Conservation (phyloP, 2,329 filamentous ascomycete genomes). For the Neopestalotiopsis sp. region DNA sequence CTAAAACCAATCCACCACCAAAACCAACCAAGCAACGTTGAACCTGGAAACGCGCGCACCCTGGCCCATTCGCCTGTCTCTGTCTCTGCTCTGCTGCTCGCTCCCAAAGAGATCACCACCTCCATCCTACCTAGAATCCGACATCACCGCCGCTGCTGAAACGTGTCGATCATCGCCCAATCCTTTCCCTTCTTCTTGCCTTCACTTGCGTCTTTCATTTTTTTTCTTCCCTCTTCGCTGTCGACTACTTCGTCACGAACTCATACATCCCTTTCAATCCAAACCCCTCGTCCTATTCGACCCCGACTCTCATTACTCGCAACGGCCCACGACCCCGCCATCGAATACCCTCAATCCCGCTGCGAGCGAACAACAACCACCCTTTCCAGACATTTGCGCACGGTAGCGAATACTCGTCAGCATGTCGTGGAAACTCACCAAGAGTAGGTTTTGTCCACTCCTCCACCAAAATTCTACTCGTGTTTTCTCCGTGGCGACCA, state of each 20-base stretch:
- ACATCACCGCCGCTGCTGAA: constrained; percentile 18
- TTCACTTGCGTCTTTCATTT: constrained; percentile 2
- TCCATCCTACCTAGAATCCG: constrained; percentile 6
- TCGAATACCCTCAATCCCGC: constrained; percentile 14
- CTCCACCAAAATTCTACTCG: background rate
- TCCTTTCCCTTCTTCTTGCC: constrained; percentile 2
- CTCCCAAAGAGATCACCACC: constrained; percentile 12
- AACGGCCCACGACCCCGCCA: constrained; percentile 3
- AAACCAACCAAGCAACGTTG: background rate
- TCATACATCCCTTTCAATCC: constrained; percentile 1
- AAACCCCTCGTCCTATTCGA: background rate
- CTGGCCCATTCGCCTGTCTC: background rate
- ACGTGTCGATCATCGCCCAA: constrained; percentile 14
- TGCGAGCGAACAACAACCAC: background rate
- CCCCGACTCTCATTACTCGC: background rate
- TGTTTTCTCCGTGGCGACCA: background rate
- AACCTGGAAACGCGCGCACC: constrained; percentile 5
- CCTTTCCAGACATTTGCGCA: background rate
- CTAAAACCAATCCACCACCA: background rate
- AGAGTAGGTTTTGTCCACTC: constrained; percentile 56
- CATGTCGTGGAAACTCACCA: constrained; percentile 81
- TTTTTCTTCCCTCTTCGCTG: background rate
- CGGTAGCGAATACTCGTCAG: constrained; percentile 26
- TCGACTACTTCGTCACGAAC: background rate
- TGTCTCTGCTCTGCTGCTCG: background rate